Evolutionary conservation across 164 flowering plant species (phyloP).

Genomic region (Pachysandra terminalis): DNA sequence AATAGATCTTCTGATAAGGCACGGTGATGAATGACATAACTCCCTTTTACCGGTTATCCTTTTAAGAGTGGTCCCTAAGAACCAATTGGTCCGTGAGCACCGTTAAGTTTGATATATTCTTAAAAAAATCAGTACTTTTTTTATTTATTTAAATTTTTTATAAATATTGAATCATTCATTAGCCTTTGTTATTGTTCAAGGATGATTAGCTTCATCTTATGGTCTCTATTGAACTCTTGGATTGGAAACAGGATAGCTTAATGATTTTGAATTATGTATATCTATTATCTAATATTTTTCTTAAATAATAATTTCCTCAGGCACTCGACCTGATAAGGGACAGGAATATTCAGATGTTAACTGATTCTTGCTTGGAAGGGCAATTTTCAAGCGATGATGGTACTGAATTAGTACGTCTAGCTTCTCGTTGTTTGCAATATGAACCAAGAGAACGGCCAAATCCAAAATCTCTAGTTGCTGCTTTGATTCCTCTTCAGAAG

Average conservation of each 20-base stretch:
- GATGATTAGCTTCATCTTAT: not conserved
- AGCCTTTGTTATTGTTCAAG: not conserved
- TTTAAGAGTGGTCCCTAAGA: not conserved
- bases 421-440: conserved; percentile 81
- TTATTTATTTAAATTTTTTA: too few species aligned
- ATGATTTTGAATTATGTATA: not conserved
- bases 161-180: not conserved
- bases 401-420: conserved; percentile 82
- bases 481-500: conserved; percentile 79
- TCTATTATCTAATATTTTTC: too few species aligned
- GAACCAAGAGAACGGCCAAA: conserved; percentile 92
- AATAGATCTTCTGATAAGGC: too few species aligned
- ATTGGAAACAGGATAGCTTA: not conserved
- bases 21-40: too few species aligned
- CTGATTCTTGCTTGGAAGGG: conserved; percentile 95
- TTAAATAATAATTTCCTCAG: conserved; percentile 32
- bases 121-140: too few species aligned
- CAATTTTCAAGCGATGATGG: conserved; percentile 84
- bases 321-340: conserved; percentile 88
- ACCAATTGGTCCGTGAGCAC: not conserved
- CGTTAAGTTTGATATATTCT: too few species aligned
- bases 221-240: not conserved
- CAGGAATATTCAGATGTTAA: conserved; percentile 80
- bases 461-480: conserved; percentile 72
- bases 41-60: not conserved